Percentiles rank a stretch among this genome's conserved stretches.
These are phyloP conservation scores for Erythrobasidium yunnanense DNA, from an alignment of 768 basidiomycete genomes.

Conservation along the genomic window DNA sequence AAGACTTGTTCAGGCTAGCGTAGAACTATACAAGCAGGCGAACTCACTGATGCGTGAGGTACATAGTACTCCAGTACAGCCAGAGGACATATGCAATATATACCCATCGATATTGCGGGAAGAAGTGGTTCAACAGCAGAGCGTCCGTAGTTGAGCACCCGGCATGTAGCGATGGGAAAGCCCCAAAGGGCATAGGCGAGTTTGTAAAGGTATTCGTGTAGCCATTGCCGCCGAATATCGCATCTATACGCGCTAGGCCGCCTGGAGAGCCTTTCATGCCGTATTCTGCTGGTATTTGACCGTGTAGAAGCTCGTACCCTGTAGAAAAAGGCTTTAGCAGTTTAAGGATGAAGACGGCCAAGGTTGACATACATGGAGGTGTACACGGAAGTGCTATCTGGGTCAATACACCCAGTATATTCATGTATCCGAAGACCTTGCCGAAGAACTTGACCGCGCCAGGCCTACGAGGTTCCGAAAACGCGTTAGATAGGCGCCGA, in stretches of 20 bases:
- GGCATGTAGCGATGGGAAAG: slow-evolving; percentile 88
- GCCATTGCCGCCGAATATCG: slow-evolving; percentile 60
- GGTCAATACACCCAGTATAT: slow-evolving; percentile 70
- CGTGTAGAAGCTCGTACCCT: slow-evolving; percentile 95
- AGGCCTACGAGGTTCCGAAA: slow-evolving; percentile 24
- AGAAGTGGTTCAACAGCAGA: slow-evolving; percentile 87
- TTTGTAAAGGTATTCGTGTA: slow-evolving; percentile 73
- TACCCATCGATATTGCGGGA: slow-evolving; percentile 48
- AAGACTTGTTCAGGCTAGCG: slow-evolving; percentile 49
- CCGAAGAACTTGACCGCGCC: slow-evolving; percentile 74
- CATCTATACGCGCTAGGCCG: slow-evolving; percentile 83
- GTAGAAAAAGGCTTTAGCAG: neutral
- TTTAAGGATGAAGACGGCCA: neutral
- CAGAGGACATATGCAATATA: slow-evolving; percentile 69
- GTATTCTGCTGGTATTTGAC: slow-evolving; percentile 89
- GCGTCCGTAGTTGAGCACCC: slow-evolving; percentile 84
- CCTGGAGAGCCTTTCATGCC: slow-evolving; percentile 83
- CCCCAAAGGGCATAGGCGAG: slow-evolving; percentile 89
- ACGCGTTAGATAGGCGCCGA: neutral
- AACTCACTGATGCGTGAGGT: slow-evolving; percentile 60
- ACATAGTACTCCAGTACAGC: slow-evolving; percentile 98
- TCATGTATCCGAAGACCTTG: slow-evolving; percentile 83
- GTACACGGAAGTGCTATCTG: slow-evolving; percentile 86
- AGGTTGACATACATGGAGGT: slow-evolving; percentile 53
- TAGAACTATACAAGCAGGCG: neutral